These are phyloP conservation scores for Fusarium chaquense DNA, from an alignment of 2,329 filamentous ascomycete species.

Conservation along the genomic window DNA sequence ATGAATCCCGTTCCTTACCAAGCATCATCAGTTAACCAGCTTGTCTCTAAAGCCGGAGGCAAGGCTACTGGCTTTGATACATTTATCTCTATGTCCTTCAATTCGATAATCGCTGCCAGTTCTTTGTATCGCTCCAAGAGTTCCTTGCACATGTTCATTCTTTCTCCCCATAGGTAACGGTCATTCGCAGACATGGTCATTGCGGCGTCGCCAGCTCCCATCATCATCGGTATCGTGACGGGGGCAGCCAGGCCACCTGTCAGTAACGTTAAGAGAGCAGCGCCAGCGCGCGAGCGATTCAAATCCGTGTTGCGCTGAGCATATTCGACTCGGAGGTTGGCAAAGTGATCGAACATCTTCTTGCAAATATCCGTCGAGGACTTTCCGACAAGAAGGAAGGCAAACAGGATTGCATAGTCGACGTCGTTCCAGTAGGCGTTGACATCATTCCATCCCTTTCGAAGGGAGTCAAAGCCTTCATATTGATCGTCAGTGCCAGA, in stretches of 20 bases:
- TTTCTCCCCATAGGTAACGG: slow-evolving; percentile 8
- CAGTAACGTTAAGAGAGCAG: slow-evolving; percentile 14
- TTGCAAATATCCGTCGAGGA: slow-evolving; percentile 10
- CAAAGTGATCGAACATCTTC: slow-evolving; percentile 17
- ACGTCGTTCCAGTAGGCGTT: slow-evolving; percentile 27
- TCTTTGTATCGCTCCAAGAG: background rate
- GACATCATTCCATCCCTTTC: slow-evolving; percentile 7
- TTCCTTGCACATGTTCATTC: background rate
- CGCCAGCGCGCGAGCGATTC: slow-evolving; percentile 5
- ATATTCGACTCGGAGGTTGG: slow-evolving; percentile 4
- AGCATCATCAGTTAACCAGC: slow-evolving; percentile 18
- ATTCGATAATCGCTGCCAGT: background rate
- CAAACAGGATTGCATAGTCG: slow-evolving; percentile 19
- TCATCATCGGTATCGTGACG: slow-evolving; percentile 24
- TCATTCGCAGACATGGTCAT: slow-evolving; percentile 12
- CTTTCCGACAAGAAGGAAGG: slow-evolving; percentile 5
- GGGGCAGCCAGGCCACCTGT: slow-evolving; percentile 10
- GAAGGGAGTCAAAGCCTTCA: slow-evolving; percentile 8
- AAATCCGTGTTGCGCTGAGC: slow-evolving; percentile 13
- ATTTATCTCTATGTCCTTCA: background rate
- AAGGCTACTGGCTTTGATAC: background rate
- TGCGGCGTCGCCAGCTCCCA: slow-evolving; percentile 12
- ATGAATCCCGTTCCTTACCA: background rate
- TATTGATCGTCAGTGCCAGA: background rate
- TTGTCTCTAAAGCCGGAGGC: slow-evolving; percentile 1